Conservation (phyloP, 768 basidiomycete species). For the Sporobolomyces pararoseus region DNA sequence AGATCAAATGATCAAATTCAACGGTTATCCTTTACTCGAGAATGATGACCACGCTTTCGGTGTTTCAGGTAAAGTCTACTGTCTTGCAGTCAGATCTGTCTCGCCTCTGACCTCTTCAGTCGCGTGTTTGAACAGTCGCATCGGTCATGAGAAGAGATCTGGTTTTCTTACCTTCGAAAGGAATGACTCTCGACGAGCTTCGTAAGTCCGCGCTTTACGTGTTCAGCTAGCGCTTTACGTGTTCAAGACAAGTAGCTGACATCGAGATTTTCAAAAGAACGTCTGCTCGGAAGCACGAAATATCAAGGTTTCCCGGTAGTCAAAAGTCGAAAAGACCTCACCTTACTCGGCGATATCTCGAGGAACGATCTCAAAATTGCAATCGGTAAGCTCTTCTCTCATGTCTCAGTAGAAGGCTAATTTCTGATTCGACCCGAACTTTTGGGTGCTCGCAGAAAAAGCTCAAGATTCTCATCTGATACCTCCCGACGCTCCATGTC, state of each 20-base stretch:
- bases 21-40: conserved; percentile 94
- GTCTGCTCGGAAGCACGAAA: conserved; percentile 63
- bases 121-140: too few relatives aligned
- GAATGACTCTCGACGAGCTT: conserved; percentile 71
- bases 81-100: background rate
- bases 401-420: too few relatives aligned
- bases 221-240: background rate
- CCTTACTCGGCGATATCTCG: conserved; percentile 80
- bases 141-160: conserved; percentile 84
- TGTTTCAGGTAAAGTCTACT: conserved; percentile 66
- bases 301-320: conserved; percentile 92
- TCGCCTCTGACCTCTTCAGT: background rate
- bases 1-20: conserved; percentile 94
- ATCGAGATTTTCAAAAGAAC: conserved; percentile 55
- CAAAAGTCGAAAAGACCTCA: conserved; percentile 57
- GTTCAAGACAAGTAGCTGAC: too few relatives aligned
- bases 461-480: conserved; percentile 62
- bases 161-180: conserved; percentile 65
- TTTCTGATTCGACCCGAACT: too few relatives aligned
- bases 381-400: conserved; percentile 73
- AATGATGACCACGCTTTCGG: conserved; percentile 91
- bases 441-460: too few relatives aligned
- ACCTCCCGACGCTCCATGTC: conserved; percentile 63
- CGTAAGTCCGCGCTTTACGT: conserved; percentile 56
- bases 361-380: conserved; percentile 80